Conservation (phyloP, 257 asterid species). For the Solanum verrucosum region DNA sequence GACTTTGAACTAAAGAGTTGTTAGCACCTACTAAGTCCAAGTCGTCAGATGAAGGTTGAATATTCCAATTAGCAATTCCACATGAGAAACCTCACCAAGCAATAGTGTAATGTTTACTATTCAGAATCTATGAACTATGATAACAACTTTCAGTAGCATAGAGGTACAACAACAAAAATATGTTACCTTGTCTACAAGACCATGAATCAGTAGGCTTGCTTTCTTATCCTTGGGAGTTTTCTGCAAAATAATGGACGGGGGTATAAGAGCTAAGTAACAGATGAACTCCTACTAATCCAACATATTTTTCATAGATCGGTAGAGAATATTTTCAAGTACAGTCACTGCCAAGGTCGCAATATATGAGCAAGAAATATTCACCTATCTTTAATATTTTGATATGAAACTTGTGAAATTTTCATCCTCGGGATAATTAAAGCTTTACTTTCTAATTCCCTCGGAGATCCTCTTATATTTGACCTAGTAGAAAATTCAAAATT, state of each 20-base stretch:
- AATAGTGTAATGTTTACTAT: background rate
- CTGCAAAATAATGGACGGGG: slow-evolving; percentile 28
- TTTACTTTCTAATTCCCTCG: background rate
- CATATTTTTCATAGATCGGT: background rate
- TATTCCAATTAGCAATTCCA: background rate
- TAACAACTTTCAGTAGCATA: background rate
- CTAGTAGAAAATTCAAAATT: background rate
- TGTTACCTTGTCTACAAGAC: slow-evolving; percentile 76
- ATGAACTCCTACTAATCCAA: background rate
- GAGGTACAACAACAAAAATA: background rate
- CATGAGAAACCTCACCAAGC: background rate
- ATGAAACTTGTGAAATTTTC: background rate
- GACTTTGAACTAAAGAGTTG: background rate
- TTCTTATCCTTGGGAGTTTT: slow-evolving; percentile 98
- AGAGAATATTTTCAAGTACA: background rate
- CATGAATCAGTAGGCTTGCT: slow-evolving; percentile 84
- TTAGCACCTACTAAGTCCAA: background rate
- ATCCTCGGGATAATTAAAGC: background rate
- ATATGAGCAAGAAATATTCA: background rate
- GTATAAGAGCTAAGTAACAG: background rate
- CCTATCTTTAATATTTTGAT: background rate
- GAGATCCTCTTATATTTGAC: background rate
- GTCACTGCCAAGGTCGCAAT: background rate
- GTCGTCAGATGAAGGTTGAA: background rate
- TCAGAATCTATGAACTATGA: background rate